Base-by-base conservation (phyloP, 2,329 filamentous ascomycete genomes). In the Clarireedia paspali region DNA sequence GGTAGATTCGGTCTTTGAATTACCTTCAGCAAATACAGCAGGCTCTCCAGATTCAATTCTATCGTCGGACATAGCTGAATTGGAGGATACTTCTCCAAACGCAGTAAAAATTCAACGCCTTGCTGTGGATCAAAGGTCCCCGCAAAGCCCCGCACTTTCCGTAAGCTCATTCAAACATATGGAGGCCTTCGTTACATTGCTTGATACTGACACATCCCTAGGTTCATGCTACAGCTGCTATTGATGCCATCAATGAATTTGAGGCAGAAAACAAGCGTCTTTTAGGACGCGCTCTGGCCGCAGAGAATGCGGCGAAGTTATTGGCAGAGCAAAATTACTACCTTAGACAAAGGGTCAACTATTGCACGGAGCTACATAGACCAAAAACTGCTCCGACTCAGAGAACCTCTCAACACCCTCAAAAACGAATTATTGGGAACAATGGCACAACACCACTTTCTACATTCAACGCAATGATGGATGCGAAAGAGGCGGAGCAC, bases 1-100 rank as follows among this genome's bases (percentile, higher is more conserved):
- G 15, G 60, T 65, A 2, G 63, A 65, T n/a, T 59, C 64, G 2
- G 50, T 66, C 9, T 66, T 66, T 39, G 63, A 66, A 30, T 49
- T 62, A 27, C 53, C 62, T 15, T 57, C 58, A 2, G 52, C 46
- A 42, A n/a, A 17, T 3, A 40, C 53, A 2, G 49, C 50, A 14
- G 50, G 49, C 10, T 64, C 61, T 10, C 59, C 59, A 9, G 56
- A 56, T 44, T 63, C 62, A 1, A 60, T 60, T 5, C 48, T 50
- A 34, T 60, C 62, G 14, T 61, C 61, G 5, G 60, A 59, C 27
- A 50, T 63, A 36, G 62, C 62, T 3, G 65, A 67, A 42, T 42
- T 67, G 4, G 65, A 68, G 52, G 65, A 66, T 39, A 67, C 62
- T 9, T 64, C 64, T 17, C 57, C 58, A 9, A 47, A 50, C 3